Evolutionary conservation across 495 filamentous ascomycete genomes (phyloP).

Genomic region (Hypoxylon lenormandii): DNA sequence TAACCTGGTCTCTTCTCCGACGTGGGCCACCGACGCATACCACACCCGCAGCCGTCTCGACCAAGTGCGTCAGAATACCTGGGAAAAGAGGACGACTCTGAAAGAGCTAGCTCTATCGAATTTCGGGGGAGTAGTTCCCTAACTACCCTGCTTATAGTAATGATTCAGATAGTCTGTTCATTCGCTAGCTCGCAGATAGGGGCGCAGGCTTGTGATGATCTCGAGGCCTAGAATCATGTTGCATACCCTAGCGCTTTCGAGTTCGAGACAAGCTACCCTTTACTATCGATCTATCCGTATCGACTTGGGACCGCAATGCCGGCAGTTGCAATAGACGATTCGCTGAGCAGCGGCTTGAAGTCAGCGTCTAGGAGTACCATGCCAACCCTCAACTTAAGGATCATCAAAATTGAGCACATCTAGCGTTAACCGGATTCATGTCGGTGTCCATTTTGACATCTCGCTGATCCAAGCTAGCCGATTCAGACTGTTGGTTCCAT

Average conservation of each 20-base stretch:
- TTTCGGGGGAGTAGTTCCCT: background rate
- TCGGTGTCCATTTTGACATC: slow-evolving; percentile 2
- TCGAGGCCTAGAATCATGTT: slow-evolving; percentile 2
- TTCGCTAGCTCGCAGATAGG: background rate
- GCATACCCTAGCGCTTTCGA: background rate
- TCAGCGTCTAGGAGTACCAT: background rate
- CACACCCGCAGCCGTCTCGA: no score
- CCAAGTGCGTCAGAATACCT: no score
- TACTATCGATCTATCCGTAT: slow-evolving; percentile 1
- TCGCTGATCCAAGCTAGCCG: slow-evolving; percentile 8
- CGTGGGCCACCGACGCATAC: background rate
- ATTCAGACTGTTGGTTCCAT: slow-evolving; percentile 20
- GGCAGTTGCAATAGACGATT: background rate
- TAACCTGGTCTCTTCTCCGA: slow-evolving; percentile 1
- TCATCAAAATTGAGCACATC: background rate
- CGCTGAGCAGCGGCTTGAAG: background rate
- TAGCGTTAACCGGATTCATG: slow-evolving; percentile 2
- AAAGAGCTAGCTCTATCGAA: background rate
- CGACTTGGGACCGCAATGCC: slow-evolving; percentile 1
- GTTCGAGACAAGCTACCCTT: background rate
- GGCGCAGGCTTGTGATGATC: slow-evolving; percentile 8
- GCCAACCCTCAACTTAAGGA: background rate
- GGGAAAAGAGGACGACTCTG: background rate
- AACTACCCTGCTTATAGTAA: background rate
- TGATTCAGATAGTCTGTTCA: background rate